Base-by-base conservation (phyloP, 148 eudicot genomes). In the Vaccinium vitisidaea region DNA sequence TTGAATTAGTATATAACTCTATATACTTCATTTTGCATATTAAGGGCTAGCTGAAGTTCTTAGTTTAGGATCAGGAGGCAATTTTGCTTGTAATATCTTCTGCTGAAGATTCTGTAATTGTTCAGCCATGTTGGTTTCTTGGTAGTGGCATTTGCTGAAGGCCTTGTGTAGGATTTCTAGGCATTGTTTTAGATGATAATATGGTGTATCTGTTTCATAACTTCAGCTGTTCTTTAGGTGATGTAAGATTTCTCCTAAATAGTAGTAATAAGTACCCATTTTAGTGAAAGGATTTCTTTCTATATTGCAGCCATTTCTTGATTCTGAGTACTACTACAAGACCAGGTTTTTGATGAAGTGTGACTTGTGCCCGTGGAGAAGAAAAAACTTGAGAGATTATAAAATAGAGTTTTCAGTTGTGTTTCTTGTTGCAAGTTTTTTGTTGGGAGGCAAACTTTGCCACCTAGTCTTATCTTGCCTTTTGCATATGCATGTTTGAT, bases 41-140 rank as follows among this genome's bases (percentile, higher is more conserved):
- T 27, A 30, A 81, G 46, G 9, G 52, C 76, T 67, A 48, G 83
- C 75, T 81, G 75, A 81, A 81, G 75, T 46, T 67, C 83, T 25
- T 49, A 46, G 75, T 48, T 78, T 6, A 49, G 75, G 83, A 81
- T 67, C 46, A 43, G 43, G 25, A 13, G 59, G 83, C 83, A 69
- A 63, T 27, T 69, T 69, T 30, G 32, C 49, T 82, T 69, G 46
- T 50, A 25, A 18, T 50, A 82, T 49, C 56, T 48, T 69, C 84
- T 69, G 16, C 54, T 43, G 48, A 79, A 81, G 50, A 43, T 80
- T 58, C 23, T 59, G 15, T 11, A 6, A 58, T 74, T 3, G 6
- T 1, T 13, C 19, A 15, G n/a, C 11, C 48, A 16, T 53, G 65
- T 79, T 18, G 21, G 65, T n/a, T 79, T 79, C 65, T 79, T 14